These are phyloP conservation scores for Tinospora cordifolia DNA, from an alignment of 164 flowering plant species.

Conservation along the genomic window DNA sequence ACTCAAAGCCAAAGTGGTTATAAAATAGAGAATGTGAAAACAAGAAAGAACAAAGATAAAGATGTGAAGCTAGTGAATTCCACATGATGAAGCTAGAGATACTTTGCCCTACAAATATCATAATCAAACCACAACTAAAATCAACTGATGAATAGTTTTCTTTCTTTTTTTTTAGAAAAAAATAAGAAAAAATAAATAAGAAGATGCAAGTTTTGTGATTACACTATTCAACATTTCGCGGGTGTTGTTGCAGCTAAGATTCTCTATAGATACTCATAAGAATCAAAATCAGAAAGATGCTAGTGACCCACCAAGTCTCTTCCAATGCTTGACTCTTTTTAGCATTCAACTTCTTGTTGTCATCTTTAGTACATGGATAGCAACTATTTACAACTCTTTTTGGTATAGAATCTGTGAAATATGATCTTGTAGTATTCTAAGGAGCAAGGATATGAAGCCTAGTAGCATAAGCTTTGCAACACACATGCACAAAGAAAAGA, in stretches of 20 bases:
- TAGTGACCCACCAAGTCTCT: not conserved
- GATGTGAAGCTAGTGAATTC: slow-evolving; percentile 2
- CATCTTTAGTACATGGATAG: not conserved
- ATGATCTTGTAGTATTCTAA: not conserved
- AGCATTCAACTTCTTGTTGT: not conserved
- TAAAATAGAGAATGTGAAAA: slow-evolving; percentile 1
- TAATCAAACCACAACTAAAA: not conserved
- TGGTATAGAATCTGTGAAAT: not conserved
- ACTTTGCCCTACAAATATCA: not conserved
- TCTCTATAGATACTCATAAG: not conserved
- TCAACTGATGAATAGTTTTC: not conserved
- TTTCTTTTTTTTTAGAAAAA: not conserved
- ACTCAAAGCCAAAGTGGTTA: not conserved
- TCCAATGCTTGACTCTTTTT: not conserved
- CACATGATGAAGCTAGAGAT: not conserved
- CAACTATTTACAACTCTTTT: not conserved
- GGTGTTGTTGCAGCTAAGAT: not conserved
- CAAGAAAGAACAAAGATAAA: slow-evolving; percentile 2
- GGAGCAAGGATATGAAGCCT: not conserved
- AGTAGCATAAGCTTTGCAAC: not conserved
- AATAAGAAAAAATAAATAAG: not conserved
- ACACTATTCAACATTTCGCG: not conserved
- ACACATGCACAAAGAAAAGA: too few relatives aligned
- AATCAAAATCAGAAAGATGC: not conserved
- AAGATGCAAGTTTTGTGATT: not conserved